Evolutionary conservation across 805 yeast genomes (phyloP).

Genomic region (Ogataea pignaliae): DNA sequence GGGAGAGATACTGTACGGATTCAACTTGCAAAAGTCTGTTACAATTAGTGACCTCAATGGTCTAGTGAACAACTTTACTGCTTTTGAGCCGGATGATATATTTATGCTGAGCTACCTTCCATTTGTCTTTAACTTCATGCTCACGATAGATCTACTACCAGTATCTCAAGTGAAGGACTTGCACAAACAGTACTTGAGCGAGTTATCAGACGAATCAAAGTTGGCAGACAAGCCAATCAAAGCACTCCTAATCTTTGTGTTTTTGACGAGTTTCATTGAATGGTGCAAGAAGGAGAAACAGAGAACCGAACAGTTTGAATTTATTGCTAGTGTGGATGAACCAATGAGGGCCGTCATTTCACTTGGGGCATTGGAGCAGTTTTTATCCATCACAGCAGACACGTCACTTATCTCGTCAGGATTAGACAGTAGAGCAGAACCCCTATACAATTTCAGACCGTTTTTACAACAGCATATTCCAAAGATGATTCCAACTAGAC

Average conservation of each 20-base stretch:
- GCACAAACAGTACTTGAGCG: slow-evolving; percentile 34
- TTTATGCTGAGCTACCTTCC: slow-evolving; percentile 65
- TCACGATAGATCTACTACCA: slow-evolving; percentile 31
- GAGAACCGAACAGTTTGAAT: slow-evolving; percentile 46
- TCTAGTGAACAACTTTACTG: slow-evolving; percentile 42
- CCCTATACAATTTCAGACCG: slow-evolving; percentile 60
- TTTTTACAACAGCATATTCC: slow-evolving; percentile 67
- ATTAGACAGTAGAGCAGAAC: slow-evolving; percentile 13
- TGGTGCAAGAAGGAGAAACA: slow-evolving; percentile 57
- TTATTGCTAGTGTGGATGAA: slow-evolving; percentile 40
- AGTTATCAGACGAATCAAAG: slow-evolving; percentile 34
- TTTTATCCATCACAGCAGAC: slow-evolving; percentile 59
- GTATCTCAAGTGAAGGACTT: slow-evolving; percentile 35
- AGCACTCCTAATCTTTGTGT: slow-evolving; percentile 45
- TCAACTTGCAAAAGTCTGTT: slow-evolving; percentile 36
- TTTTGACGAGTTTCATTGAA: slow-evolving; percentile 53
- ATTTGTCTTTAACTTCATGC: slow-evolving; percentile 42
- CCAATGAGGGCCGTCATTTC: slow-evolving; percentile 58
- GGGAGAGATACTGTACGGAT: slow-evolving; percentile 59
- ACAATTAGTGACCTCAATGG: slow-evolving; percentile 31
- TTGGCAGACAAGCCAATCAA: slow-evolving; percentile 45
- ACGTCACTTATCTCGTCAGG: slow-evolving; percentile 29
- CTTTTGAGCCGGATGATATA: slow-evolving; percentile 55
- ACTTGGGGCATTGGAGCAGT: slow-evolving; percentile 66
- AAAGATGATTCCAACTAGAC: slow-evolving; percentile 44